These are phyloP conservation scores for Neurospora discreta DNA, from an alignment of 495 filamentous ascomycete genomes.

Conservation along the genomic window DNA sequence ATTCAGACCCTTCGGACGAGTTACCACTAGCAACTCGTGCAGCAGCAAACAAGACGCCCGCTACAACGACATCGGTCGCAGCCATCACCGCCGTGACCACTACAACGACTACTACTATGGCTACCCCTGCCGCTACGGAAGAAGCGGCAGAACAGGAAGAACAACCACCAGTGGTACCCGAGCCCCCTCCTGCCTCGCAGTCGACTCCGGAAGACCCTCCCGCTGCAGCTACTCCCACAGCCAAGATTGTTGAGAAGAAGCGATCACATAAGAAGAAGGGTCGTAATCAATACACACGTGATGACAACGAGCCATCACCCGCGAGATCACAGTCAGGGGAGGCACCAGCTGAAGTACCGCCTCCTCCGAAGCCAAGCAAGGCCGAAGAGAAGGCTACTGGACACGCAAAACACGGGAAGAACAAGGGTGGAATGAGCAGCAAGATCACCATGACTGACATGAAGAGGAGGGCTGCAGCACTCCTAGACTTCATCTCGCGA, in stretches of 20 bases:
- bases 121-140: constrained; percentile 2
- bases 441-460: constrained; percentile 86
- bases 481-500: constrained; percentile 81
- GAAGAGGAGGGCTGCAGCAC: constrained; percentile 70
- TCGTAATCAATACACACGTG: constrained; percentile 78
- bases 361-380: constrained; percentile 11
- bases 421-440: constrained; percentile 36
- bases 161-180: constrained; percentile 8
- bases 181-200: constrained; percentile 18
- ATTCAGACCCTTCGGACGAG: constrained; percentile 52
- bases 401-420: constrained; percentile 20
- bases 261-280: constrained; percentile 58
- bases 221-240: constrained; percentile 18
- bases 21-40: constrained; percentile 35
- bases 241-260: constrained; percentile 28
- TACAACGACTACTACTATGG: constrained; percentile 1
- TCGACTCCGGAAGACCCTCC: constrained; percentile 45
- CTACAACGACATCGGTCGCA: constrained; percentile 5
- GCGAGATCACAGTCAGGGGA: constrained; percentile 58
- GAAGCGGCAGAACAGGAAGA: constrained; percentile 21
- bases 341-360: constrained; percentile 1
- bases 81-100: constrained; percentile 10
- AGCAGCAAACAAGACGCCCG: constrained; percentile 19
- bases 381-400: constrained; percentile 10
- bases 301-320: constrained; percentile 57